Base-by-base conservation (phyloP, 169 alveolate genomes). In the Cryptosporidium xiaoi region DNA sequence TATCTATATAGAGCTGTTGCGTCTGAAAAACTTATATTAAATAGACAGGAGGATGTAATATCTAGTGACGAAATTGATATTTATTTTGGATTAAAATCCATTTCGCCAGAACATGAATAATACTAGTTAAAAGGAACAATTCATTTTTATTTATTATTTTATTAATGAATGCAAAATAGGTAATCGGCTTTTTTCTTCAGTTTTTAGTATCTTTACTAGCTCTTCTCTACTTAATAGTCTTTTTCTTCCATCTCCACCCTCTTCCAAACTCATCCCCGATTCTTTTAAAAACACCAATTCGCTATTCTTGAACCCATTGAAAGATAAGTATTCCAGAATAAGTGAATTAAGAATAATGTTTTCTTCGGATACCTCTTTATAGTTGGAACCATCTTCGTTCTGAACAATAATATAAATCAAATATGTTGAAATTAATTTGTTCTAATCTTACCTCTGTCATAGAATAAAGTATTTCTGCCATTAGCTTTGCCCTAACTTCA, bases 1-100 rank as follows among this genome's bases (percentile, higher is more conserved):
- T 77, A 77, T 60, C 51, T 77, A 20, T 77, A 77, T 40, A 77
- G 87, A 77, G 87, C 87, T 13, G 71, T 77, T 15, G 77, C 87
- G 13, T 58, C 40, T 44, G 71, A 77, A 27, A 77, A 62, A 48
- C 60, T 34, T 18, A 40, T 58, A 46, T 40, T 51, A 48, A 55
- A 62, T 31, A 62, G 71, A 29, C 69, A 58, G 13, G 51, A 56
- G 15, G 87, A 77, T 13, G n/a, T 62, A n/a, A 8, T 77, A 10
- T 13, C 55, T 53, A 48, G 56, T 6, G 65, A 56, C 12, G 87
- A 77, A 27, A 60, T 77, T 12, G 62, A 77, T 6, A 62, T 77
- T 48, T 77, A 68, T 44, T 71, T 77, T 66, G 87, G 87, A 40
- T 34, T 77, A 27, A 40, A 60, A 66, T 71, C 87, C 5, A 10